phyloP scores from a whole-genome alignment of 345 rosid species.

The Eucalyptus melliodora region DNA sequence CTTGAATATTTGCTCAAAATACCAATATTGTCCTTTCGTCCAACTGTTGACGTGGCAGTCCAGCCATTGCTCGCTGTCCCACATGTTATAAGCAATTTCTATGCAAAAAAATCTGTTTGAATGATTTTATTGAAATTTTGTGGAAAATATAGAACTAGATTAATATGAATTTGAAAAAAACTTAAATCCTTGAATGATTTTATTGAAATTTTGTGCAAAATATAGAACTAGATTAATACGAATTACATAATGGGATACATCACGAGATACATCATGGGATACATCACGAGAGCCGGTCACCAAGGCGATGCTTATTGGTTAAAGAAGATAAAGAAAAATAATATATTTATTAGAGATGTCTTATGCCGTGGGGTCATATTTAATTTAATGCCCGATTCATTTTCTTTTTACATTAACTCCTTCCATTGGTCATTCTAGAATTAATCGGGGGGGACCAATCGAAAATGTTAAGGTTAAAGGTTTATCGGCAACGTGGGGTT shows the following conservation, averaged over 20 bases:
- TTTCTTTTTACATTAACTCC: neutral
- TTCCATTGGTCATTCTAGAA: neutral
- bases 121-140: too few relatives aligned
- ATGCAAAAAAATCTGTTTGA: too few relatives aligned
- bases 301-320: neutral
- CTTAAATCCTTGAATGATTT: too few relatives aligned
- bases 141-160: too few relatives aligned
- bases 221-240: too few relatives aligned
- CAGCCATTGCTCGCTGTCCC: rapidly evolving
- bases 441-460: neutral
- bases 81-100: rapidly evolving
- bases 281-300: neutral
- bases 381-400: neutral
- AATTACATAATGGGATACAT: neutral
- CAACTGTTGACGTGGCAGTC: rapidly evolving
- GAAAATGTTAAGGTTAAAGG: neutral
- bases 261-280: neutral
- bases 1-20: neutral
- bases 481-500: neutral
- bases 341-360: neutral
- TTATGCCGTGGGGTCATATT: neutral
- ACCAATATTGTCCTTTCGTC: neutral
- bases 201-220: too few relatives aligned
- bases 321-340: neutral
- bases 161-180: neutral